phyloP scores from a whole-genome alignment of 2,329 filamentous ascomycete genomes.

The Stagonosporopsis vannaccii region DNA sequence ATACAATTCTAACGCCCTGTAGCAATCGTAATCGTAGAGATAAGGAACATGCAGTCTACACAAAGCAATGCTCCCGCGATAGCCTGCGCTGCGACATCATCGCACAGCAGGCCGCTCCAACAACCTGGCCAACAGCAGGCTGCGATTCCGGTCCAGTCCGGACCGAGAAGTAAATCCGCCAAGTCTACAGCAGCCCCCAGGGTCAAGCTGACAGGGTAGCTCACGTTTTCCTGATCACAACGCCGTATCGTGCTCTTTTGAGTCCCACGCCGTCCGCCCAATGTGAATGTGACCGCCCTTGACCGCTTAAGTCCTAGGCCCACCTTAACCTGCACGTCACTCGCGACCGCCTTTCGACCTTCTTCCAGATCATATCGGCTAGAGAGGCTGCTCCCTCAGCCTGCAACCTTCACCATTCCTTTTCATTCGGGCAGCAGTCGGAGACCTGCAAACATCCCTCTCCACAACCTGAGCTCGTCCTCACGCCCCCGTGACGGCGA shows the following conservation, averaged over 20 bases:
- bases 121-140: conserved; percentile 13
- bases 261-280: conserved; percentile 31
- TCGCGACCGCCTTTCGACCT: conserved; percentile 28
- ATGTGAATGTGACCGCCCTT: conserved; percentile 43
- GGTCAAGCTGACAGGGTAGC: conserved; percentile 23
- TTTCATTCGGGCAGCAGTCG: conserved; percentile 67
- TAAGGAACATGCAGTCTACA: not conserved
- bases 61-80: conserved; percentile 5
- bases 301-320: conserved; percentile 39
- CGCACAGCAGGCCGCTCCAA: conserved; percentile 5
- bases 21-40: not conserved
- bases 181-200: conserved; percentile 12
- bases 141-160: conserved; percentile 6
- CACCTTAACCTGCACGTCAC: conserved; percentile 39
- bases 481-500: conserved; percentile 50
- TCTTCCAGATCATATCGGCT: conserved; percentile 32
- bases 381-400: conserved; percentile 63
- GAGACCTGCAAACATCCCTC: conserved; percentile 85
- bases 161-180: conserved; percentile 12
- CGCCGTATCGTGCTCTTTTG: conserved; percentile 31
- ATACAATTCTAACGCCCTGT: not conserved
- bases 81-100: conserved; percentile 18
- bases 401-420: conserved; percentile 79
- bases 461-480: conserved; percentile 72
- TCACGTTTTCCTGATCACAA: conserved; percentile 37